Evolutionary conservation across 2,329 filamentous ascomycete species (phyloP), one percentile per base, ranked within the genome.

Genomic region (Ceratocystis smalleyi): DNA sequence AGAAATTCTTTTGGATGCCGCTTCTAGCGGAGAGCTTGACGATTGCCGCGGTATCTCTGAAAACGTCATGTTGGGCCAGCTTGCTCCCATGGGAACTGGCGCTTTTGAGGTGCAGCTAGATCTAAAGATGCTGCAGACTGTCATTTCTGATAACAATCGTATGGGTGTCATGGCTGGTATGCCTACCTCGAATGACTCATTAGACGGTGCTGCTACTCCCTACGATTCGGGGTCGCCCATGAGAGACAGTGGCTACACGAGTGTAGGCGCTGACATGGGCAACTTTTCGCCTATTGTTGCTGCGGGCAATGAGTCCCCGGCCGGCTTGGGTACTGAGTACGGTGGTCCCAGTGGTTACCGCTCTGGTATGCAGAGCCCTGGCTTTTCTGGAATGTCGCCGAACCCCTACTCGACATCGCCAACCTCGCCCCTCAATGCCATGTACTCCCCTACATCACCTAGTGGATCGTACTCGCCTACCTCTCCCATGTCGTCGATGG

Each of bases 21-120:
- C 94, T 27, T 90, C 91, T 17, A 89, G 89, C 61, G 94, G 94
- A 73, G 94, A 99, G 75, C 81, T 99, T 40, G 94, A 99, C 72
- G 94, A 99, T 75, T 99, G 95, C 78, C 88, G 91, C 67, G 94
- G 94, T 80, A 92, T 99, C 61, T 97, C 94, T 17, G 94, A 99
- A 77, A 99, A 99, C 77, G 87, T 99, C 73, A 99, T 99, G 83
- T 83, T 99, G 68, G 94, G 94, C 68, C 94, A 99, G 77, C 83
- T 97, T 76, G 94, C 95, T 4, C 94, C 95, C 35, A 92, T 96
- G 81, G 94, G 94, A 68, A 99, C 95, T 65, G 94, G 94, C 68
- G 91, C 96, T 75, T 92, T 99, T 71, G 91, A 99, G 68, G 85
- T 97, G 63, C 85, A 91, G 69, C 81, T 99, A 69, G 95, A 99